These are phyloP conservation scores for Malus sieversii DNA, from an alignment of 306 rosid genomes.

Conservation along the genomic window DNA sequence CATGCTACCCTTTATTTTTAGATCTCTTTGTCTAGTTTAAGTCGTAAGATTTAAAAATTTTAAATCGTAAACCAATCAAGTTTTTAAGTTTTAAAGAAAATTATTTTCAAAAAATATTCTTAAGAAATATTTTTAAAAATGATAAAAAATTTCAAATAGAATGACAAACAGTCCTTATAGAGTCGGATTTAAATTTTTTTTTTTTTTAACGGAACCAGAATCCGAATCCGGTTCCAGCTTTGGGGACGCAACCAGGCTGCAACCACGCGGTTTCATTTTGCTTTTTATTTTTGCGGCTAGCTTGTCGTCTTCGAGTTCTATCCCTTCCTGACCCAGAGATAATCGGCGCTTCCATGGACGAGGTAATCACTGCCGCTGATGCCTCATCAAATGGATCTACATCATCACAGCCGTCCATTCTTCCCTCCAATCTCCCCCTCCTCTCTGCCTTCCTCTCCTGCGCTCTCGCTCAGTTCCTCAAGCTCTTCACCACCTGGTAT, in stretches of 20 bases:
- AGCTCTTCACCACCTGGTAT: conserved; percentile 46
- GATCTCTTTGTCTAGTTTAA: too few species aligned
- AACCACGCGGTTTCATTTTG: neutral
- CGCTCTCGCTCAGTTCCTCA: conserved; percentile 46
- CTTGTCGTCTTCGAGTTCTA: neutral
- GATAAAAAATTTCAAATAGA: too few species aligned
- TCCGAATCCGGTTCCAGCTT: too few species aligned
- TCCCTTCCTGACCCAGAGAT: neutral
- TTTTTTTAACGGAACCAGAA: neutral
- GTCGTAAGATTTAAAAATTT: too few species aligned
- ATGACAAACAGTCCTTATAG: too few species aligned
- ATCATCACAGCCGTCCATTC: conserved; percentile 12
- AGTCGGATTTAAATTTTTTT: too few species aligned
- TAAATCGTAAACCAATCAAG: too few species aligned
- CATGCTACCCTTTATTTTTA: too few species aligned
- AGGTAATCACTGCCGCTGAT: conserved; percentile 34
- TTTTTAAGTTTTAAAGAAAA: too few species aligned
- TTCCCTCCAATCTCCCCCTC: conserved; percentile 35
- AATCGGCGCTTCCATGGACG: conserved; percentile 29
- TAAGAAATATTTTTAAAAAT: too few species aligned
- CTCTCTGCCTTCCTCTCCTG: conserved; percentile 46
- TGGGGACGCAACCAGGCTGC: neutral
- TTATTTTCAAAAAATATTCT: too few species aligned
- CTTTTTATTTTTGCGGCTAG: neutral
- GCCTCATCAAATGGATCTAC: conserved; percentile 29